Conservation (phyloP, 2,329 filamentous ascomycete genomes). For the Pestalotiopsis sp. region DNA sequence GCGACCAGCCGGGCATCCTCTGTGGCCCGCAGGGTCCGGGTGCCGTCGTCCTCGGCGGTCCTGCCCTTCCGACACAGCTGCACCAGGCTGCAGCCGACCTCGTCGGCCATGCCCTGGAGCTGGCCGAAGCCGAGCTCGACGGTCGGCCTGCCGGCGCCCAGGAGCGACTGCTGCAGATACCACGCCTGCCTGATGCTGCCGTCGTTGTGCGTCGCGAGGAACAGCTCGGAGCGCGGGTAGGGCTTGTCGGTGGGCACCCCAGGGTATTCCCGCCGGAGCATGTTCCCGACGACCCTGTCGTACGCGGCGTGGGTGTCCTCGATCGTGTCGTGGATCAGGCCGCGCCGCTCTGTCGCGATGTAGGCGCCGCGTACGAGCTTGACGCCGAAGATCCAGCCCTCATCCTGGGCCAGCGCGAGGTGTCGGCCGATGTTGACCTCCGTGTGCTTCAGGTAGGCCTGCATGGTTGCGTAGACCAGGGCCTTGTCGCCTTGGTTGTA, state of each 20-base stretch:
- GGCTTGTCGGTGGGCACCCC: neutral
- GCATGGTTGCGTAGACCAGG: neutral
- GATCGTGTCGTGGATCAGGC: conserved; percentile 1
- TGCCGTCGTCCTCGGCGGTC: neutral
- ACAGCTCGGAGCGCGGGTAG: neutral
- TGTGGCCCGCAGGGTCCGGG: neutral
- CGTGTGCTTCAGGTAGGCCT: neutral
- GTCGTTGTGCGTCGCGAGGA: conserved; percentile 5
- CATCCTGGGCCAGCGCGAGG: neutral
- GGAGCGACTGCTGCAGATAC: neutral
- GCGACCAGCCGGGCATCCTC: neutral
- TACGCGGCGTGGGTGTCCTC: neutral
- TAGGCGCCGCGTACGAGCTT: conserved; percentile 7
- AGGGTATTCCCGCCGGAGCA: neutral
- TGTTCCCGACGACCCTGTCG: neutral
- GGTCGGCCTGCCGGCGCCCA: neutral
- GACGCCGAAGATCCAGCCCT: conserved; percentile 3
- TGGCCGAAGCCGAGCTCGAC: neutral
- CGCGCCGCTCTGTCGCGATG: neutral
- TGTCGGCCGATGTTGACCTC: neutral
- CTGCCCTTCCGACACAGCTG: neutral
- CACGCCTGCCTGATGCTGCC: neutral
- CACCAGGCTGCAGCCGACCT: neutral
- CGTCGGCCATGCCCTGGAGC: neutral
- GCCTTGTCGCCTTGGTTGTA: neutral